Evolutionary conservation across 164 flowering plant species (phyloP), one percentile per base, ranked within the genome.

Genomic region (Platanus orientalis): DNA sequence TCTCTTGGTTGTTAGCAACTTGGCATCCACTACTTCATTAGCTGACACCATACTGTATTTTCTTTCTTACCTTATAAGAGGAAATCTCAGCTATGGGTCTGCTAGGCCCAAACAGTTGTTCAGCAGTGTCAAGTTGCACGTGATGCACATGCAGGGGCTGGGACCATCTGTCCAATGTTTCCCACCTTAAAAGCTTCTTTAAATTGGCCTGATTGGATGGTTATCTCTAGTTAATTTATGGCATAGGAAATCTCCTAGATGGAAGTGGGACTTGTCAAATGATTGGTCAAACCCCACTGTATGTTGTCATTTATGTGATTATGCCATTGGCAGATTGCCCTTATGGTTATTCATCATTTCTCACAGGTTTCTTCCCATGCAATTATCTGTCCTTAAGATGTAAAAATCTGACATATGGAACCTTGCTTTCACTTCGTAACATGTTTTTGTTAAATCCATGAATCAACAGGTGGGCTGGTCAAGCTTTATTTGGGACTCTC

Each of bases 401-500:
- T 25, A 52, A n/a, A 19, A 23, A 34, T 28, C 48, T 13, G 20
- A 24, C 30, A 16, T 29, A 11, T 34, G 42, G 25, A 40, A 36
- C 25, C 57, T 51, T 1, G 3, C 19, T 29, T 26, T 26, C 9
- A 6, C 34, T 36, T 7, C 7, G 10, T 34, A 13, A 61, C 6
- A 14, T 61, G 28, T 28, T 53, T 32, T 17, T 50, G 39, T 24
- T n/a, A 50, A 51, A 20, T 6, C 45, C 20, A n/a, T 60, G 25
- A 24, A 50, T 61, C 73, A 51, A 65, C 73, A 91, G 99, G 78
- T 87, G 93, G 93, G 93, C 93, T 67, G 93, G 93, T 58, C 93
- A 87, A 76, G 88, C 93, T 53, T 74, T 87, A 64, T 87, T 87
- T 73, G 93, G 93, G 26, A 84, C 85, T 23, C 85, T 87, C 62